Evolutionary conservation across 2,329 filamentous ascomycete genomes (phyloP).

Genomic region (Diplodia seriata): DNA sequence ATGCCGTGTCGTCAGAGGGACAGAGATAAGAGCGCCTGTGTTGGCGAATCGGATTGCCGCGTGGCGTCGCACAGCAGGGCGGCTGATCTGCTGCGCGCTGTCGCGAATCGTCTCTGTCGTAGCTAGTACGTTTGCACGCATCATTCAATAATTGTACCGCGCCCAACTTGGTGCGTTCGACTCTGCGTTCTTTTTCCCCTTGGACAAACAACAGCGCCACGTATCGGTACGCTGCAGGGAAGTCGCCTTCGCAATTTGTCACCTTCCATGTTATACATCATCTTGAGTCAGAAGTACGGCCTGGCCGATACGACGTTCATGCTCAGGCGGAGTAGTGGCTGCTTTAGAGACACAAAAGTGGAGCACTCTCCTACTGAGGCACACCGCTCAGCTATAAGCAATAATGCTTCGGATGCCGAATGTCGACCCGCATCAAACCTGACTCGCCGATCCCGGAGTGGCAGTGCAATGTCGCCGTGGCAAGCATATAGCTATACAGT

Average conservation of each 20-base stretch:
- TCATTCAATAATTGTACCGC: not conserved
- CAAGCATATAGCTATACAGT: not conserved
- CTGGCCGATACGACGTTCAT: not conserved
- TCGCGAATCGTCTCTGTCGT: conserved; percentile 4
- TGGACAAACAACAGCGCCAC: not conserved
- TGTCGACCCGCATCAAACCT: not conserved
- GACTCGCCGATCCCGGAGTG: not conserved
- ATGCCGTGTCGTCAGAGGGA: not conserved
- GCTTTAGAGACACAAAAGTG: conserved; percentile 14
- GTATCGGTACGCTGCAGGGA: not conserved
- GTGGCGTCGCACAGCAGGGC: conserved; percentile 14
- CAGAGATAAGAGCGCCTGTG: conserved; percentile 4
- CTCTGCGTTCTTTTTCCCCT: not conserved
- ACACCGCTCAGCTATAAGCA: conserved; percentile 24
- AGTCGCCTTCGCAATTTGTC: not conserved
- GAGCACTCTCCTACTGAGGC: not conserved
- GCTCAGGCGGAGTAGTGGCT: not conserved
- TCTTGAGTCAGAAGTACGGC: conserved; percentile 5
- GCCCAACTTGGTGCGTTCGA: not conserved
- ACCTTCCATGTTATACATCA: not conserved
- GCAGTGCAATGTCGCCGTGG: not conserved
- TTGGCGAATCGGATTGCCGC: not conserved
- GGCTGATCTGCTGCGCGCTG: conserved; percentile 17
- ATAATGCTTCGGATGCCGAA: not conserved
- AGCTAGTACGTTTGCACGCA: not conserved